phyloP scores from a whole-genome alignment of 345 rosid species.

The Orychophragmus violaceus region DNA sequence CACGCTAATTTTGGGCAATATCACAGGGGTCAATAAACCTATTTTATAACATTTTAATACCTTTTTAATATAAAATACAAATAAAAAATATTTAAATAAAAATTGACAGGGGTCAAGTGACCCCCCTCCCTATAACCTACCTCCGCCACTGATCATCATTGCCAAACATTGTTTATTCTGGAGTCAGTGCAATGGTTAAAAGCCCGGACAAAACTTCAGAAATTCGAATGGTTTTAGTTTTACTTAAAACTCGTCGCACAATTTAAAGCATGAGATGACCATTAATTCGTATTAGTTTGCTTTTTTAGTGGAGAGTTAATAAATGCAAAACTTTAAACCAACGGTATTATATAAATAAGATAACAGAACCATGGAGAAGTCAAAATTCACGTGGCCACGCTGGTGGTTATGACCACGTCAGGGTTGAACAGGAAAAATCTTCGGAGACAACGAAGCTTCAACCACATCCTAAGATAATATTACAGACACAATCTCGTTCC shows the following conservation, averaged over 20 bases:
- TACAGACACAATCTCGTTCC: slow-evolving; percentile 15
- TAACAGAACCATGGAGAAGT: slow-evolving; percentile 1
- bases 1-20: no score
- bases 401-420: slow-evolving; percentile 14
- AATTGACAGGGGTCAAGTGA: no score
- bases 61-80: no score
- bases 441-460: slow-evolving; percentile 26
- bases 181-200: not conserved
- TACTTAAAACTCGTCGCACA: slow-evolving; percentile 5
- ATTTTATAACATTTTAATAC: no score
- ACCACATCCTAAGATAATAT: slow-evolving; percentile 17
- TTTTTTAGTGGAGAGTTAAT: not conserved
- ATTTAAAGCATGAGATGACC: not conserved
- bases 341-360: not conserved
- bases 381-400: slow-evolving; percentile 25
- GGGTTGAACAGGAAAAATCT: not conserved
- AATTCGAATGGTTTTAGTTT: not conserved
- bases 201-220: not conserved
- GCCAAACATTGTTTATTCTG: not conserved
- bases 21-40: no score
- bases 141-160: no score
- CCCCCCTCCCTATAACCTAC: no score
- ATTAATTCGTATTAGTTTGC: not conserved
- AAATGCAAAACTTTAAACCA: not conserved
- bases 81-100: no score